These are phyloP conservation scores for Pichia sp. DNA, from an alignment of 1,139 yeast genomes.

Conservation along the genomic window DNA sequence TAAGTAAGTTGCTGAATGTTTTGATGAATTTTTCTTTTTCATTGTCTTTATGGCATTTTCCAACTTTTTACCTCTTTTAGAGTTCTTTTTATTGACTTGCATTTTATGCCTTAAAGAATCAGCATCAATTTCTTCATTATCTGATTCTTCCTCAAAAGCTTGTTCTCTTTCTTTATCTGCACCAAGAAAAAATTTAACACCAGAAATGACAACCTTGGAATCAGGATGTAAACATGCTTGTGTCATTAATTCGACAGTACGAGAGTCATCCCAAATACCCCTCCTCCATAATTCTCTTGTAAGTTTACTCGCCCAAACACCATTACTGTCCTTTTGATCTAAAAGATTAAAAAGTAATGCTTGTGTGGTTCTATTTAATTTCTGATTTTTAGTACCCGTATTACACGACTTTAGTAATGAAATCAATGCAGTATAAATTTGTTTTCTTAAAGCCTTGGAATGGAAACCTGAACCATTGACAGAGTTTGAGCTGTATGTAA, in stretches of 20 bases:
- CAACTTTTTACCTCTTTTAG: constrained; percentile 72
- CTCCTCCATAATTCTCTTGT: constrained; percentile 96
- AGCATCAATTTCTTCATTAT: constrained; percentile 69
- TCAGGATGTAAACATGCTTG: constrained; percentile 89
- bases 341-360: constrained; percentile 81
- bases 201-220: constrained; percentile 81
- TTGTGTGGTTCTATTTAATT: constrained; percentile 81
- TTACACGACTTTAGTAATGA: constrained; percentile 76
- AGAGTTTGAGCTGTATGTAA: constrained; percentile 42
- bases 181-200: constrained; percentile 84
- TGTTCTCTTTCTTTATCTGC: constrained; percentile 95
- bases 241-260: constrained; percentile 95
- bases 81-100: constrained; percentile 75
- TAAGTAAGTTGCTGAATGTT: constrained; percentile 61
- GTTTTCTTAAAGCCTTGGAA: constrained; percentile 76
- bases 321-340: constrained; percentile 55
- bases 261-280: constrained; percentile 95
- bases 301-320: constrained; percentile 92
- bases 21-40: constrained; percentile 53
- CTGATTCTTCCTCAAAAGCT: constrained; percentile 62
- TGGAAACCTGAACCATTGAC: constrained; percentile 52
- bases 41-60: constrained; percentile 63
- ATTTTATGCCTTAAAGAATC: constrained; percentile 68
- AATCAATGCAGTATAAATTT: constrained; percentile 72
- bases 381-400: constrained; percentile 79